These are phyloP conservation scores for Neurospora sp. DNA, from an alignment of 2,329 filamentous ascomycete species.

Conservation along the genomic window DNA sequence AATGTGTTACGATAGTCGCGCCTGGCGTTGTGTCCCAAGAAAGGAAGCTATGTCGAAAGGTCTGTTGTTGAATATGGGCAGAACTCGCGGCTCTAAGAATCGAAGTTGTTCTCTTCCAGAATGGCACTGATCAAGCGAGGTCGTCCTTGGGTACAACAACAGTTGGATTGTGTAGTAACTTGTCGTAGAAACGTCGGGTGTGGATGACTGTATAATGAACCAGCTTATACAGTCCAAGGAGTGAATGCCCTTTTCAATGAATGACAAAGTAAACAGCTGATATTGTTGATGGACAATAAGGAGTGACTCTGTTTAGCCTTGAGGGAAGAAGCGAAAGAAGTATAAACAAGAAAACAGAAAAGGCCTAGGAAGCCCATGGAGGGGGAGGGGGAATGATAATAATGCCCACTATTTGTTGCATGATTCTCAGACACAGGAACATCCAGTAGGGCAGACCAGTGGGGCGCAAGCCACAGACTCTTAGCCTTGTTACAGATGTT, in stretches of 20 bases:
- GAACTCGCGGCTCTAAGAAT: constrained; percentile 35
- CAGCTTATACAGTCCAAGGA: constrained; percentile 27
- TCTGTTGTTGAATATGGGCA: constrained; percentile 22
- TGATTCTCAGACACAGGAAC: constrained; percentile 24
- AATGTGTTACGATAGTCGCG: constrained; percentile 12
- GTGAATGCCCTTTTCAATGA: constrained; percentile 22
- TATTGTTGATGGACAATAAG: constrained; percentile 37
- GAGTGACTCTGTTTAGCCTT: constrained; percentile 31
- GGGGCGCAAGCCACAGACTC: constrained; percentile 26
- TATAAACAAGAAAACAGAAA: constrained; percentile 20
- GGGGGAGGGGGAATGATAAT: constrained; percentile 27
- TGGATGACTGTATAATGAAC: constrained; percentile 21
- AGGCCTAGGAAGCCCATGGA: constrained; percentile 11
- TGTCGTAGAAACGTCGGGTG: constrained; percentile 15
- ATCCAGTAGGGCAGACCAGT: constrained; percentile 25
- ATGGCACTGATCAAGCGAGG: constrained; percentile 5
- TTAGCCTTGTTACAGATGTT: constrained; percentile 32
- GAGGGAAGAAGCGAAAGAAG: constrained; percentile 27
- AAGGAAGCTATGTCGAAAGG: constrained; percentile 23
- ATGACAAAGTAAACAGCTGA: constrained; percentile 45
- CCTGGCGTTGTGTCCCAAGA: constrained; percentile 26
- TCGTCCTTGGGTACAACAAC: neutral
- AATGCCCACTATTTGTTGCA: constrained; percentile 23
- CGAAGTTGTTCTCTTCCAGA: constrained; percentile 23
- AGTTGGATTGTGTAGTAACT: neutral